Evolutionary conservation across 225 moss, liverwort and hornwort genomes (phyloP).

Genomic region (Antitrichia curtipendula): DNA sequence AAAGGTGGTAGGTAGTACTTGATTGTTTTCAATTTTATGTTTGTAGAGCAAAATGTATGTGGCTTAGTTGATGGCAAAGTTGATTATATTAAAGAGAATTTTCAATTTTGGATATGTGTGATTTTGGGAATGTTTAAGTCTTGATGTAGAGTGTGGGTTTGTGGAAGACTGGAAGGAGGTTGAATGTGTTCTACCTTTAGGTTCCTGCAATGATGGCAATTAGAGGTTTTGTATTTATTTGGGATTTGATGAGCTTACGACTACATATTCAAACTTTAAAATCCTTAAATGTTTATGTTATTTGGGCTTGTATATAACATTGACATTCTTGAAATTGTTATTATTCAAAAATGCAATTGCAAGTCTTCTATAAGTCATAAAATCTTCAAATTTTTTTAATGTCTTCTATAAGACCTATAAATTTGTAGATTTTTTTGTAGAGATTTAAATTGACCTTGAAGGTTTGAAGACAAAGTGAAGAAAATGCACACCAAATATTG

Average conservation of each 20-base stretch:
- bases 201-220: background rate
- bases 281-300: background rate
- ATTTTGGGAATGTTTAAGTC: background rate
- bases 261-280: background rate
- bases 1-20: fast-evolving
- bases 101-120: background rate
- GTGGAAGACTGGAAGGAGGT: no score
- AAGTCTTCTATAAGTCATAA: no score
- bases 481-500: no score
- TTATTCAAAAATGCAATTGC: no score
- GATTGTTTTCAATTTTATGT: background rate
- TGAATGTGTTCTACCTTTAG: background rate
- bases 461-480: no score
- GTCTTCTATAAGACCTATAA: no score
- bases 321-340: no score
- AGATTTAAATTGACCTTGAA: no score
- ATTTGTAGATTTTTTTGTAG: no score
- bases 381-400: no score
- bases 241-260: background rate
- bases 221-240: background rate
- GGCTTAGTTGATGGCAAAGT: background rate
- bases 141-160: background rate
- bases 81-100: fast-evolving
- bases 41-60: background rate
- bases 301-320: no score